These are phyloP conservation scores for Candida fluviatilis DNA, from an alignment of 805 yeast species.

Conservation along the genomic window DNA sequence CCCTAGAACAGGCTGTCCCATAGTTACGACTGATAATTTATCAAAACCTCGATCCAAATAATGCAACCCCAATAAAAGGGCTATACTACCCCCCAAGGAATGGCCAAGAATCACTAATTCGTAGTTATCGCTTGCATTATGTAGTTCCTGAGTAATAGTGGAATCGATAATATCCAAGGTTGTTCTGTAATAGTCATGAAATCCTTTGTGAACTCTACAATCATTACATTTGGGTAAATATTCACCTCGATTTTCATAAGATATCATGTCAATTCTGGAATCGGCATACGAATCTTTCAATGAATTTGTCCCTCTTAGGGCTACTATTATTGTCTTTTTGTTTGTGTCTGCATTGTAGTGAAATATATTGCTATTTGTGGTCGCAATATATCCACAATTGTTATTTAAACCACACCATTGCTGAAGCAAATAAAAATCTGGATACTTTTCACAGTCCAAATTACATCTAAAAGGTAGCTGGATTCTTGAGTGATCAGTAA, in stretches of 20 bases:
- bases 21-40: slow-evolving; percentile 29
- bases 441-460: slow-evolving; percentile 32
- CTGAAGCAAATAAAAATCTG: slow-evolving; percentile 32
- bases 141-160: slow-evolving; percentile 18
- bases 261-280: slow-evolving; percentile 31
- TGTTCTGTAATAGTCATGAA: slow-evolving; percentile 24
- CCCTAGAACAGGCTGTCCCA: slow-evolving; percentile 45
- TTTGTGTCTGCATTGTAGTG: slow-evolving; percentile 10
- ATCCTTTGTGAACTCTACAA: slow-evolving; percentile 40
- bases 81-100: slow-evolving; percentile 42
- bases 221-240: slow-evolving; percentile 24
- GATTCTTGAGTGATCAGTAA: slow-evolving; percentile 25
- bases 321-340: slow-evolving; percentile 27
- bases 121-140: slow-evolving; percentile 11
- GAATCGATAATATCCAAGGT: slow-evolving; percentile 23
- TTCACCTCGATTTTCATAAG: slow-evolving; percentile 19
- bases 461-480: slow-evolving; percentile 37
- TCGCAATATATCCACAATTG: slow-evolving; percentile 37
- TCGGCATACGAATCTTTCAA: slow-evolving; percentile 37
- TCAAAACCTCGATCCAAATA: slow-evolving; percentile 31
- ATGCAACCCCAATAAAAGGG: slow-evolving; percentile 32
- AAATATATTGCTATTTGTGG: slow-evolving; percentile 24
- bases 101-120: slow-evolving; percentile 26
- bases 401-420: slow-evolving; percentile 40
- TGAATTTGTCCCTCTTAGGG: slow-evolving; percentile 43